phyloP scores from a whole-genome alignment of 2,329 filamentous ascomycete species.

The Cordyceps cateniannulata region DNA sequence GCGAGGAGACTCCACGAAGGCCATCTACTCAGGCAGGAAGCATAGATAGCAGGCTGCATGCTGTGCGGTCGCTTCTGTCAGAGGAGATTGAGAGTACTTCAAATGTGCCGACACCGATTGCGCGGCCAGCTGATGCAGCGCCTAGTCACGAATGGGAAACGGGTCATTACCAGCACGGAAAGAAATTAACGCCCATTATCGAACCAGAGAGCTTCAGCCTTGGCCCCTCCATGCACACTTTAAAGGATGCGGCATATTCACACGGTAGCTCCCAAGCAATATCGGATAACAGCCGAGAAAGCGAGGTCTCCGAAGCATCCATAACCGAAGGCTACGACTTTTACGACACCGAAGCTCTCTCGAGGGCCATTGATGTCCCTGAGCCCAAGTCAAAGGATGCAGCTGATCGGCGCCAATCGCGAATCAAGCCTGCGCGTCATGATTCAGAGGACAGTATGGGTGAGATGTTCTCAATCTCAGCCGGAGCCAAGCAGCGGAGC shows the following conservation, averaged over 20 bases:
- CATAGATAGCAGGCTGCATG: constrained; percentile 26
- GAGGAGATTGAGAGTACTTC: constrained; percentile 58
- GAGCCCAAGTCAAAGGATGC: constrained; percentile 31
- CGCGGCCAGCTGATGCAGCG: constrained; percentile 41
- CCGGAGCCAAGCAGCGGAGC: constrained; percentile 28
- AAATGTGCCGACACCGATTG: constrained; percentile 54
- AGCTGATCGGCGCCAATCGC: constrained; percentile 4
- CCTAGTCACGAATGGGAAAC: constrained; percentile 20
- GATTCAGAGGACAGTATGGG: constrained; percentile 54
- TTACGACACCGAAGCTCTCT: constrained; percentile 52
- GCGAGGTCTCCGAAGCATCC: constrained; percentile 39
- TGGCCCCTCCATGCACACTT: constrained; percentile 39
- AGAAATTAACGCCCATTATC: constrained; percentile 39
- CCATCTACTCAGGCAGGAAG: constrained; percentile 22
- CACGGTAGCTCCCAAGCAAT: constrained; percentile 45
- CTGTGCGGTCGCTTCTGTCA: constrained; percentile 41
- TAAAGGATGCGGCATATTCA: constrained; percentile 31
- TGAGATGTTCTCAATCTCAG: constrained; percentile 54
- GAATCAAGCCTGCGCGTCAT: constrained; percentile 32
- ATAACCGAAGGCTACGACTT: constrained; percentile 60
- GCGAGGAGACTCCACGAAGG: constrained; percentile 33
- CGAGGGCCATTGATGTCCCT: constrained; percentile 48
- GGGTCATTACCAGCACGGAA: constrained; percentile 26
- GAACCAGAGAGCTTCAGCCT: constrained; percentile 46
- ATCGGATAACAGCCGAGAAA: constrained; percentile 45